These are phyloP conservation scores for Magnusiomyces sp. DNA, from an alignment of 1,139 yeast species.

Conservation along the genomic window DNA sequence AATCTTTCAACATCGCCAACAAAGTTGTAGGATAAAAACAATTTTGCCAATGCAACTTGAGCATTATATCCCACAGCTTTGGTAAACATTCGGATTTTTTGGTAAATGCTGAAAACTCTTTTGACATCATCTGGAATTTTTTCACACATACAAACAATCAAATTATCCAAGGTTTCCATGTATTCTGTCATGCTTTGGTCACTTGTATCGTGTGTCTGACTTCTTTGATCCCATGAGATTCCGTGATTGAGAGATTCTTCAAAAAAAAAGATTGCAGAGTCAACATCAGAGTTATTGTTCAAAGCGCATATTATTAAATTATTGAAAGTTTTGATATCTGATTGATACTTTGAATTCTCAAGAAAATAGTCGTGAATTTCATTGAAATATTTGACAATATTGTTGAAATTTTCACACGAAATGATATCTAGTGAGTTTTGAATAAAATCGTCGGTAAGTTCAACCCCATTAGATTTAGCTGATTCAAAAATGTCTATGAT, in stretches of 20 bases:
- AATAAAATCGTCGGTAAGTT: slow-evolving; percentile 8
- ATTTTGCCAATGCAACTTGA: slow-evolving; percentile 39
- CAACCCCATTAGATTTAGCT: slow-evolving; percentile 1
- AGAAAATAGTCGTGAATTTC: slow-evolving; percentile 4
- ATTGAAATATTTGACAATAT: slow-evolving; percentile 4
- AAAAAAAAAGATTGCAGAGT: slow-evolving; percentile 32
- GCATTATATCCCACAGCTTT: slow-evolving; percentile 37
- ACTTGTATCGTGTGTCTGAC: slow-evolving; percentile 21
- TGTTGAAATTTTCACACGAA: slow-evolving; percentile 1
- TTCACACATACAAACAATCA: slow-evolving; percentile 27
- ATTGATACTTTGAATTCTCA: slow-evolving; percentile 8
- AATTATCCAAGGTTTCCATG: slow-evolving; percentile 28
- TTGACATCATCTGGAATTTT: slow-evolving; percentile 23
- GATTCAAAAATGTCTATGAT: slow-evolving; percentile 1
- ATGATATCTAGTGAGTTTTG: slow-evolving; percentile 13
- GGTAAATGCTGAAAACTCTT: slow-evolving; percentile 26
- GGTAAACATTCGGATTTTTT: slow-evolving; percentile 34
- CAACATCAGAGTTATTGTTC: slow-evolving; percentile 19
- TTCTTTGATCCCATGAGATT: slow-evolving; percentile 35
- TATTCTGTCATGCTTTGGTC: slow-evolving; percentile 18
- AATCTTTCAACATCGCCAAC: slow-evolving; percentile 54
- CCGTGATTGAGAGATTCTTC: slow-evolving; percentile 34
- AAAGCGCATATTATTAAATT: slow-evolving; percentile 7
- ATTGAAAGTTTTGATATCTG: slow-evolving; percentile 10
- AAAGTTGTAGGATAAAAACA: slow-evolving; percentile 42